These are phyloP conservation scores for Penicillium sp. DNA, from an alignment of 2,329 filamentous ascomycete genomes.

Conservation along the genomic window DNA sequence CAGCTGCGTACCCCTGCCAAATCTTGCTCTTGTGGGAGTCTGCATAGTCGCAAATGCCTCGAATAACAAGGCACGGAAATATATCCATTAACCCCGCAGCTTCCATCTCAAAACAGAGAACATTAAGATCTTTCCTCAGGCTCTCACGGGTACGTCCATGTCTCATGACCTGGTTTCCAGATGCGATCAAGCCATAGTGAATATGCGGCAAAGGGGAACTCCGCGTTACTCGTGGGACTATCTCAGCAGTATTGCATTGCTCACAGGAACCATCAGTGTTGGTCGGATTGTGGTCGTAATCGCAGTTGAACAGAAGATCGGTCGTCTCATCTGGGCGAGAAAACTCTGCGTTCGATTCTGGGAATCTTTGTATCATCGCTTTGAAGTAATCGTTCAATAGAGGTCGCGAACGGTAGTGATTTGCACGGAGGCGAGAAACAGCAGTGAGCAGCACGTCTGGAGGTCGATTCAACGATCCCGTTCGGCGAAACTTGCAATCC, in stretches of 20 bases:
- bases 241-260: background rate
- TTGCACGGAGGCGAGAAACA: background rate
- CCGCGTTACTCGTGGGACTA: background rate
- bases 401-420: background rate
- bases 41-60: conserved; percentile 15
- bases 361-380: background rate
- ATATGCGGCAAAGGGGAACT: background rate
- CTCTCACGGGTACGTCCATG: background rate
- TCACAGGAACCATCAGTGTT: background rate
- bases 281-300: background rate
- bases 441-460: conserved; percentile 10
- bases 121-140: background rate
- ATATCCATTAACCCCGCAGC: conserved; percentile 13
- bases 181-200: conserved; percentile 9
- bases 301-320: conserved; percentile 1
- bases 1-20: conserved; percentile 12
- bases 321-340: background rate
- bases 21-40: conserved; percentile 7
- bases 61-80: conserved; percentile 14
- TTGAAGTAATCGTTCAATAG: background rate
- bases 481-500: conserved; percentile 3
- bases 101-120: conserved; percentile 16
- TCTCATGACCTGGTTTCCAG: conserved; percentile 8
- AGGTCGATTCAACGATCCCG: conserved; percentile 2
- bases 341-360: background rate